phyloP scores from a whole-genome alignment of 768 basidiomycete genomes.

The Tricholoma sp. region DNA sequence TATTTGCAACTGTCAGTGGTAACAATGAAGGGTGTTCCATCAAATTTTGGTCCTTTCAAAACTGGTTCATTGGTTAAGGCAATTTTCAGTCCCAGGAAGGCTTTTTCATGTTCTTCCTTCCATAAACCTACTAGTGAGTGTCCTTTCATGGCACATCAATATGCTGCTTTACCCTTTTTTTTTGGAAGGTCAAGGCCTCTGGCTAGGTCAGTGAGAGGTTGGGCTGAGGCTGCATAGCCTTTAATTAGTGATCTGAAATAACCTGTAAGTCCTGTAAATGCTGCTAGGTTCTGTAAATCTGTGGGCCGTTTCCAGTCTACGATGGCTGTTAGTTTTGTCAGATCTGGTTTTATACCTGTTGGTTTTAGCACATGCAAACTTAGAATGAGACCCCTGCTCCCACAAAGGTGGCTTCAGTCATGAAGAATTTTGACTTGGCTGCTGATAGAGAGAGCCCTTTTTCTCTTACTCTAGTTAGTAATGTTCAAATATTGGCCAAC shows the following conservation, averaged over 20 bases:
- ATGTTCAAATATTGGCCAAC: too few species aligned
- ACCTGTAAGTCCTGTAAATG: slow-evolving; percentile 11
- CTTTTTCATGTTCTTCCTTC: slow-evolving; percentile 15
- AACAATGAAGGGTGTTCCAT: slow-evolving; percentile 28
- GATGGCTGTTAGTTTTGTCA: slow-evolving; percentile 24
- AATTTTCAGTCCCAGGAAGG: slow-evolving; percentile 26
- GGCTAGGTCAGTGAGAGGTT: slow-evolving; percentile 27
- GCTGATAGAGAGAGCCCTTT: slow-evolving; percentile 10
- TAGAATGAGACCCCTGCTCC: slow-evolving; percentile 24
- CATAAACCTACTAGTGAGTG: background rate
- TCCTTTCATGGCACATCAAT: background rate
- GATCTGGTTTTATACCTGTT: slow-evolving; percentile 28
- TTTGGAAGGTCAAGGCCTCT: slow-evolving; percentile 9
- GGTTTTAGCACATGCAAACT: too few species aligned
- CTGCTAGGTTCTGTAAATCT: slow-evolving; percentile 9
- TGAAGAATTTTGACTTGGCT: slow-evolving; percentile 24
- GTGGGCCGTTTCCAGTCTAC: slow-evolving; percentile 1
- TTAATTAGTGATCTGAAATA: slow-evolving; percentile 29
- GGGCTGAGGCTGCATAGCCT: slow-evolving; percentile 25
- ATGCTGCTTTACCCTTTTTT: slow-evolving; percentile 14
- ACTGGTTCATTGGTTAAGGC: slow-evolving; percentile 27
- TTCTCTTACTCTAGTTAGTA: slow-evolving; percentile 14
- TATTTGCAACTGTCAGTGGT: slow-evolving; percentile 25
- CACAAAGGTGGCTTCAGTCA: slow-evolving; percentile 30
- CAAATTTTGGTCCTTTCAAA: slow-evolving; percentile 22